These are phyloP conservation scores for Eucalyptus cloeziana DNA, from an alignment of 345 rosid species.

Conservation along the genomic window DNA sequence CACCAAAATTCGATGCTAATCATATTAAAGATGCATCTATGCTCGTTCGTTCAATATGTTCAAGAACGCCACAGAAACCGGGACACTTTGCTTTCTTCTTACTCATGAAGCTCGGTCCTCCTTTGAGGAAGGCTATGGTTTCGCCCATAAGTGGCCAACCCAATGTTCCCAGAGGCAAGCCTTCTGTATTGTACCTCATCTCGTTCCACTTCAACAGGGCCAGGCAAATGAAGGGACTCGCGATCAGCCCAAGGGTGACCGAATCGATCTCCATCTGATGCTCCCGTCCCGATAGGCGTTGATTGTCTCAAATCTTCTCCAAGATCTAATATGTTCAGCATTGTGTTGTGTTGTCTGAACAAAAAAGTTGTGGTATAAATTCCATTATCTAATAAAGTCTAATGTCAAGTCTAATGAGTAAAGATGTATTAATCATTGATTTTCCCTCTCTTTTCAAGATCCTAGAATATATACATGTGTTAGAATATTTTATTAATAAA, in stretches of 20 bases:
- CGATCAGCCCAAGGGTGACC: neutral
- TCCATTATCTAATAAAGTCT: neutral
- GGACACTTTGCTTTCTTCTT: slow-evolving; percentile 55
- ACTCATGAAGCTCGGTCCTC: slow-evolving; percentile 86
- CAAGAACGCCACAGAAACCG: neutral
- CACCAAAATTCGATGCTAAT: neutral
- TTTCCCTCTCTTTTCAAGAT: neutral
- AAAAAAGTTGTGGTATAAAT: too few species aligned
- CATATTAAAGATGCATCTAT: neutral
- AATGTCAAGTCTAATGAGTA: neutral
- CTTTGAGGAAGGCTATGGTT: slow-evolving; percentile 80
- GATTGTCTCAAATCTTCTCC: neutral
- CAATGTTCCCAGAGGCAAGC: slow-evolving; percentile 40
- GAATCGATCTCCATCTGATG: neutral
- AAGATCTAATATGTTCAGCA: neutral
- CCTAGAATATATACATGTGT: neutral
- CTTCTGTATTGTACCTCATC: slow-evolving; percentile 51
- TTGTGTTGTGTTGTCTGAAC: neutral
- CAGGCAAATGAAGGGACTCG: neutral
- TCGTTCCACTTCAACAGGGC: slow-evolving; percentile 69
- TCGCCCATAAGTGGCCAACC: slow-evolving; percentile 97
- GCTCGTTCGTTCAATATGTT: neutral
- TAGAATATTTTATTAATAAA: neutral
- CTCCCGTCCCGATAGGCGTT: neutral
- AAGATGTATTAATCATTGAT: neutral